These are phyloP conservation scores for Neurospora cerealis DNA, from an alignment of 495 filamentous ascomycete genomes.

Conservation along the genomic window DNA sequence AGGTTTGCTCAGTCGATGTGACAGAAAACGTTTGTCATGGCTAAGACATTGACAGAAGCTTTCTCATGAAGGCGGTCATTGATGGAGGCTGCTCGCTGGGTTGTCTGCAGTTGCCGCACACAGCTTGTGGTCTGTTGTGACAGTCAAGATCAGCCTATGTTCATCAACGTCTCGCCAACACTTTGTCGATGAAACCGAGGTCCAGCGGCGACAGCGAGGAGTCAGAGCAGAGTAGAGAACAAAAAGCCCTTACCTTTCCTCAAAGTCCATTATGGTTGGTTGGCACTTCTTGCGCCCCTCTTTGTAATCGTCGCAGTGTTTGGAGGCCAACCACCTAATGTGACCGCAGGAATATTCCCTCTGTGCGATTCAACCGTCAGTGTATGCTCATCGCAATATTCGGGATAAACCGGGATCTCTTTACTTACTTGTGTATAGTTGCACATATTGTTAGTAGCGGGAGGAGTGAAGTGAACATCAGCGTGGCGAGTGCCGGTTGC, in stretches of 20 bases:
- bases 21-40: neutral
- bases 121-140: neutral
- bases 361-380: neutral
- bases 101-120: constrained; percentile 1
- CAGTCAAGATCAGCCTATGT: neutral
- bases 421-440: constrained; percentile 1
- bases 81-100: neutral
- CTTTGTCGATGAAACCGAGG: neutral
- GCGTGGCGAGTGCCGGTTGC: neutral
- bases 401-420: neutral
- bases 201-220: neutral
- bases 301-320: constrained; percentile 7
- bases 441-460: neutral
- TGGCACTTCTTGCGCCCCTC: neutral
- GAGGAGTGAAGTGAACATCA: neutral
- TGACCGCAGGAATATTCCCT: constrained; percentile 9
- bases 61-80: neutral
- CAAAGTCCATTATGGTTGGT: constrained; percentile 5
- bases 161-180: neutral
- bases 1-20: neutral
- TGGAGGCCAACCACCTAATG: constrained; percentile 6
- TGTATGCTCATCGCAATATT: neutral
- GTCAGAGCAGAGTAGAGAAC: neutral
- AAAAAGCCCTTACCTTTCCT: neutral
- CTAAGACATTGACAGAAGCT: neutral